Evolutionary conservation across 345 rosid species (phyloP), one percentile per base, ranked within the genome.

Genomic region (Gossypium herbaceum): DNA sequence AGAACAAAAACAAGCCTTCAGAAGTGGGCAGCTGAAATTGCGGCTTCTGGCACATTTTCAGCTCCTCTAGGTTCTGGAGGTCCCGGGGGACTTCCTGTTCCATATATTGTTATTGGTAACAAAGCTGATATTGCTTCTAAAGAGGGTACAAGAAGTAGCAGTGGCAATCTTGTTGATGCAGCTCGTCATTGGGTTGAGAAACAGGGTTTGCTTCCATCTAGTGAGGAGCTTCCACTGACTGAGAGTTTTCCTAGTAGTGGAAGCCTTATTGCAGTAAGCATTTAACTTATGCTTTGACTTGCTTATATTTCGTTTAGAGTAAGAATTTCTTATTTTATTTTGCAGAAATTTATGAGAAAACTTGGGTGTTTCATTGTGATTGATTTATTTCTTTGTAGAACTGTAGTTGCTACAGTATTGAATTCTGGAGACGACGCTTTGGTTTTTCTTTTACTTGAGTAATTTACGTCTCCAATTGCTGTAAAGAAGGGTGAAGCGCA

Each of bases 161-260:
- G 97, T 70, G 97, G 98, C 75, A 96, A 92, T 85, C 98, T 96
- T 55, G 97, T 96, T 71, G 99, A 96, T 80, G 98, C 79, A 48
- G 99, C 99, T 84, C 98, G 97, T 17, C 97, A 89, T 74, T 96
- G 99, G 99, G 97, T 96, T 48, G 99, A 96, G 91, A 96, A 93
- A 83, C 99, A 96, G 86, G 99, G 99, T 59, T 85, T 96, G 83
- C 95, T 96, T 83, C 84, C 98, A 29, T 80, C 93, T 56, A 93
- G 91, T 60, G 98, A 92, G 72, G 98, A 93, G 68, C 97, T 96
- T 84, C 99, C 99, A 17, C 86, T 93, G 75, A 90, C 92, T 66
- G 98, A 92, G 85, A 89, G 91, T 83, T 96, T 96, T 76, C 99
- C 99, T 78, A 93, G 95, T 73, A 85, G 88, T 75, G 89, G 92